Conservation (phyloP, 1,284 basidiomycete genomes). For the Cryptococcus floricola region DNA sequence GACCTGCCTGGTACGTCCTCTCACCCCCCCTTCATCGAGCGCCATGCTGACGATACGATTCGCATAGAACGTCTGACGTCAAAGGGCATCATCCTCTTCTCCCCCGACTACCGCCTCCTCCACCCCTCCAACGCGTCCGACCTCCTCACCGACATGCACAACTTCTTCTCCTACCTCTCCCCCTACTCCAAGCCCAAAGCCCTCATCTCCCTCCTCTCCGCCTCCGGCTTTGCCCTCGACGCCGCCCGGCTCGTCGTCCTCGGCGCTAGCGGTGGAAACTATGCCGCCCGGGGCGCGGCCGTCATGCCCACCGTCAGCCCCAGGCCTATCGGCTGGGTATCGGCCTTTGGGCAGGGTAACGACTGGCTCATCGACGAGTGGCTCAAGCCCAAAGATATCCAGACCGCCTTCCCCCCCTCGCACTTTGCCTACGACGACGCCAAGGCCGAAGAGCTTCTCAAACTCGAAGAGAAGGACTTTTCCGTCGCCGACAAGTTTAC, state of each 20-base stretch:
- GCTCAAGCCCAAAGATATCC: neutral
- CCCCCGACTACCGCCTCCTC: conserved; percentile 12
- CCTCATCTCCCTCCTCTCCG: neutral
- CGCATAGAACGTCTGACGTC: too few species aligned
- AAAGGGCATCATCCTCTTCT: conserved; percentile 6
- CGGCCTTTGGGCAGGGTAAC: conserved; percentile 1
- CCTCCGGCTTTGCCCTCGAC: neutral
- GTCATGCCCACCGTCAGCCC: conserved; percentile 1
- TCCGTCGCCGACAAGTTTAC: neutral
- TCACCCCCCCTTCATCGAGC: too few species aligned
- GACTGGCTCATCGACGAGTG: conserved; percentile 11
- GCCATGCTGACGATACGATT: too few species aligned
- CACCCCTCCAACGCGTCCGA: conserved; percentile 5
- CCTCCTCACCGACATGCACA: conserved; percentile 8
- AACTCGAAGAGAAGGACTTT: neutral
- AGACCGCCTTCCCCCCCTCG: neutral
- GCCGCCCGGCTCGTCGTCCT: conserved; percentile 1
- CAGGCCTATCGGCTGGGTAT: conserved; percentile 2
- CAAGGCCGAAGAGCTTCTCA: neutral
- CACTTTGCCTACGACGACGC: neutral
- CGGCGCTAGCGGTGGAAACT: conserved; percentile 10
- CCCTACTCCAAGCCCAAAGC: neutral
- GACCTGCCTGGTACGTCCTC: neutral
- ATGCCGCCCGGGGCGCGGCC: conserved; percentile 5
- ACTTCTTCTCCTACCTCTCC: conserved; percentile 11